Evolutionary conservation across 805 yeast species (phyloP), one percentile per base, ranked within the genome.

Genomic region (Wickerhamiella azyma): DNA sequence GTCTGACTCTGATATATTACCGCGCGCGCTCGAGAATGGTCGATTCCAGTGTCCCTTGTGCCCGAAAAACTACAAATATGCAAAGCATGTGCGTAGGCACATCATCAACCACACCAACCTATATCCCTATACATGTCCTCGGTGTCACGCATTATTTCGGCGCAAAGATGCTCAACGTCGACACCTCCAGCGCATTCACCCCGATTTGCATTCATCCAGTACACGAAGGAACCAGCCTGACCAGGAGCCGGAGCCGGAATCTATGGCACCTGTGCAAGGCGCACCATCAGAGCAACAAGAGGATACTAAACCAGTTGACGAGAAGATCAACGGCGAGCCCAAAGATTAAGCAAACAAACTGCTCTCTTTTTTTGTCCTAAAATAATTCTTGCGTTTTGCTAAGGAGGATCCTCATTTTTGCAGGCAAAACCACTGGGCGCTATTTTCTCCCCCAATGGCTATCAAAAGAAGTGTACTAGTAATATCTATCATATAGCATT

Each of bases 51-150:
- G 55, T 26, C 52, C 55, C 13, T 35, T 42, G 30, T 52, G 55
- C 26, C 43, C 47, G 13, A 43, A 45, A 18, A 45, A 47, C 26
- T 52, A 48, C 52, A 52, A 52, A 45, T 46, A 52, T 24, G 48
- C 52, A 11, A 52, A 51, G 45, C 55, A 50, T 21, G 55, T 52
- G 8, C 49, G 52, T 16, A 32, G 55, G 14, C 55, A 52, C 41
- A 51, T 46, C 16, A 41, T 50, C 33, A 51, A 47, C 44, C 55
- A 52, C 38, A 45, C 47, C 10, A 32, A 40, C 24, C 41, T 49
- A 3, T 50, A 49, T 11, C 50, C 49, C 11, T 42, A 37, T 28
- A 17, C 37, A 5, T 52, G 55, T 45, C 39, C 40, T 7, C 37
- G 29, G 18, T 52, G 55, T 39, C 18, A 41, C 37, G 39, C 50